Conservation (phyloP, 257 asterid genomes). For the Ligustrum vulgare region DNA sequence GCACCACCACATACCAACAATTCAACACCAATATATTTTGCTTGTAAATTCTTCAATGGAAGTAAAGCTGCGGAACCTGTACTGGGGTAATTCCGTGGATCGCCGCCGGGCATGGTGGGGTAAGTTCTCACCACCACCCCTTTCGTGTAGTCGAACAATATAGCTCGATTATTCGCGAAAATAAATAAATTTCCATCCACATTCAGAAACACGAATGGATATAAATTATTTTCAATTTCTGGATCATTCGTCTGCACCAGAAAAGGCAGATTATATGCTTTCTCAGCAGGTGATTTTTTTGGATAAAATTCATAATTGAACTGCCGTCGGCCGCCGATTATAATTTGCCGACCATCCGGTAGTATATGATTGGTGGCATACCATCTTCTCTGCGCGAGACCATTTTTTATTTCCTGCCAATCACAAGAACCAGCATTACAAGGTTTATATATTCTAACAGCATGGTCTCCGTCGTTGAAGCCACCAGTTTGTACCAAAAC, state of each 20-base stretch:
- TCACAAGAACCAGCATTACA: constrained; percentile 19
- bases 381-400: constrained; percentile 28
- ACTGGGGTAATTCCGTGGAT: constrained; percentile 26
- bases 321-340: constrained; percentile 29
- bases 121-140: constrained; percentile 14
- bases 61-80: constrained; percentile 29
- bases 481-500: constrained; percentile 28
- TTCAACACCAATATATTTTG: constrained; percentile 8
- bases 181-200: constrained; percentile 31
- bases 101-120: constrained; percentile 19
- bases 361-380: constrained; percentile 32
- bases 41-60: constrained; percentile 19
- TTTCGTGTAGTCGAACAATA: constrained; percentile 24
- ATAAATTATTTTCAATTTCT: constrained; percentile 27
- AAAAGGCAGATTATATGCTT: constrained; percentile 22
- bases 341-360: constrained; percentile 32
- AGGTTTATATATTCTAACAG: constrained; percentile 9
- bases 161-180: constrained; percentile 32
- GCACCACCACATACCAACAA: constrained; percentile 34
- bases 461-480: constrained; percentile 28
- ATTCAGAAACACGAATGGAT: constrained; percentile 36
- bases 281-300: not conserved
- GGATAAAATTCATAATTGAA: constrained; percentile 33
- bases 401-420: constrained; percentile 25
- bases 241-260: constrained; percentile 29